A percentile compares a stretch with the other conserved stretches of the same genome.
phyloP scores from a whole-genome alignment of 495 filamentous ascomycete species.

The Aspergillus ostianus region DNA sequence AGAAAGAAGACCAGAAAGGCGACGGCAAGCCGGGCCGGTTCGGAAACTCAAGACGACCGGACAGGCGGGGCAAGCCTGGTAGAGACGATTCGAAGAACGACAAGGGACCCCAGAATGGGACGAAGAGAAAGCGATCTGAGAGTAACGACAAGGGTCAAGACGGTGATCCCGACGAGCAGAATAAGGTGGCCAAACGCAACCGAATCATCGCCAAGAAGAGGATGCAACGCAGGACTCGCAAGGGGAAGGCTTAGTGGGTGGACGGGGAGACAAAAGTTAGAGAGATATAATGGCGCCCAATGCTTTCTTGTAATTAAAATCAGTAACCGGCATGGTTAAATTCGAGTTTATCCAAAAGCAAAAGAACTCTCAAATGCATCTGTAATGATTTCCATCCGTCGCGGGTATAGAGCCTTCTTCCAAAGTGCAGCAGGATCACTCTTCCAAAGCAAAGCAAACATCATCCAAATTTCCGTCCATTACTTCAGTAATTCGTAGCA shows the following conservation, averaged over 20 bases:
- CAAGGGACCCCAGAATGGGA: slow-evolving; percentile 19
- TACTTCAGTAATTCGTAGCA: slow-evolving; percentile 33
- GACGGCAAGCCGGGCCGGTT: slow-evolving; percentile 10
- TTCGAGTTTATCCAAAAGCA: neutral
- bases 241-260: slow-evolving; percentile 34
- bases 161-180: slow-evolving; percentile 41
- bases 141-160: slow-evolving; percentile 25
- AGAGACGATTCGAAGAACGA: slow-evolving; percentile 26
- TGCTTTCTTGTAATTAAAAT: slow-evolving; percentile 7
- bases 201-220: slow-evolving; percentile 69
- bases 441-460: no score
- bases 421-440: neutral
- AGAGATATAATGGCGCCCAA: slow-evolving; percentile 13
- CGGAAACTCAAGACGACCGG: slow-evolving; percentile 10
- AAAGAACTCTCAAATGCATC: slow-evolving; percentile 21
- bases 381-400: slow-evolving; percentile 6
- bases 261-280: slow-evolving; percentile 10
- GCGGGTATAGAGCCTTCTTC: neutral
- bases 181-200: slow-evolving; percentile 59
- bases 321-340: neutral
- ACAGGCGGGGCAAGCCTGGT: slow-evolving; percentile 10
- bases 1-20: slow-evolving; percentile 24
- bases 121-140: slow-evolving; percentile 45
- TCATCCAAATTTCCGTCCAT: neutral
- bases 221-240: slow-evolving; percentile 53